phyloP scores from a whole-genome alignment of 495 filamentous ascomycete species.

The Penicillium atrosanguineum region DNA sequence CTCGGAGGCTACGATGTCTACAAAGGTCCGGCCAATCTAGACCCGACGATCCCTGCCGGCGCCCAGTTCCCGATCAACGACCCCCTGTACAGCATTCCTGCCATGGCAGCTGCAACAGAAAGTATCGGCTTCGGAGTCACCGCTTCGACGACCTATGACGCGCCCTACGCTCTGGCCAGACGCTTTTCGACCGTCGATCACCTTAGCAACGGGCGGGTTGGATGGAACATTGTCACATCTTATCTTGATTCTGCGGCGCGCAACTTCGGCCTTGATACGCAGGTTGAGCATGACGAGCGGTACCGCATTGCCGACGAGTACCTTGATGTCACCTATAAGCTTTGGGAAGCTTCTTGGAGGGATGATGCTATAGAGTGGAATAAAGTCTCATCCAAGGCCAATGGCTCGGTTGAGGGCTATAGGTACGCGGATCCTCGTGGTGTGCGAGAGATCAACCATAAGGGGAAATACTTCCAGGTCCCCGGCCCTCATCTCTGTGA shows the following conservation, averaged over 20 bases:
- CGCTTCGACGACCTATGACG: conserved; percentile 62
- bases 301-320: conserved; percentile 69
- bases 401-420: conserved; percentile 31
- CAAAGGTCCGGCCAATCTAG: conserved; percentile 52
- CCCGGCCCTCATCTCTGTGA: conserved; percentile 65
- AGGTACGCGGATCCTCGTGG: conserved; percentile 56
- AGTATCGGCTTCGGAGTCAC: conserved; percentile 68
- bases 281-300: conserved; percentile 63
- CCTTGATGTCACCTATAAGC: conserved; percentile 64
- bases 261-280: conserved; percentile 58
- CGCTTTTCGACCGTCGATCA: conserved; percentile 66
- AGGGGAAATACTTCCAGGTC: conserved; percentile 62
- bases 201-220: conserved; percentile 60
- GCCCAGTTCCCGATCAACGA: conserved; percentile 68
- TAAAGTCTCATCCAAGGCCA: conserved; percentile 7
- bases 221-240: conserved; percentile 68
- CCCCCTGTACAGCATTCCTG: conserved; percentile 41
- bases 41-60: conserved; percentile 56
- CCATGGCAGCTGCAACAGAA: conserved; percentile 53
- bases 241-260: conserved; percentile 65
- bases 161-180: conserved; percentile 66
- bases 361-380: conserved; percentile 56
- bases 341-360: conserved; percentile 65
- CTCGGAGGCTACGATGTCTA: conserved; percentile 66
- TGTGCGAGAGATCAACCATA: conserved; percentile 63